Conservation (phyloP, 805 yeast genomes). For the Saccharomycopsis vini region DNA sequence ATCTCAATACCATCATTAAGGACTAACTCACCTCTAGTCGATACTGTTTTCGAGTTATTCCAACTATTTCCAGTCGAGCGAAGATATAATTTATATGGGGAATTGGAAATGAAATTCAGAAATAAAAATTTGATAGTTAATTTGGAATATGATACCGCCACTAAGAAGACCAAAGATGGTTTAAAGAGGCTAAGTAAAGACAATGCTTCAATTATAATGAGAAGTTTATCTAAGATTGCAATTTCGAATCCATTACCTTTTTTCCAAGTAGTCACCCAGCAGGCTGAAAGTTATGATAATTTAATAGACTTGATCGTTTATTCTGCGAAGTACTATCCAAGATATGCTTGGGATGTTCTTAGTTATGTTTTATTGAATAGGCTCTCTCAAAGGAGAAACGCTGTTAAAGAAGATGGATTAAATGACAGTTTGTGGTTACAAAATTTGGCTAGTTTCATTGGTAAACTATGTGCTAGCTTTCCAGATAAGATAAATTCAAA, state of each 20-base stretch:
- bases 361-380: constrained; percentile 66
- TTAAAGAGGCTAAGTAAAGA: constrained; percentile 77
- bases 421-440: constrained; percentile 80
- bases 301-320: constrained; percentile 69
- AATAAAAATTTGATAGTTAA: constrained; percentile 50
- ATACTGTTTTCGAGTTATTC: constrained; percentile 51
- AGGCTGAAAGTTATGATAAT: constrained; percentile 88
- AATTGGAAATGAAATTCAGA: constrained; percentile 48
- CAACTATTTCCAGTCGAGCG: constrained; percentile 46
- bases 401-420: constrained; percentile 70
- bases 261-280: constrained; percentile 60
- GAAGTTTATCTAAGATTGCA: constrained; percentile 61
- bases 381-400: constrained; percentile 57
- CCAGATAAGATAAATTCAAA: constrained; percentile 45
- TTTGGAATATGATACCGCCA: constrained; percentile 55
- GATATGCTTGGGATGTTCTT: constrained; percentile 77
- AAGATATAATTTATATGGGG: constrained; percentile 76
- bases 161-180: constrained; percentile 67
- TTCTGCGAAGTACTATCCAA: constrained; percentile 66
- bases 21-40: constrained; percentile 50
- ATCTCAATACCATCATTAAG: constrained; percentile 50
- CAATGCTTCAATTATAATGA: constrained; percentile 63
- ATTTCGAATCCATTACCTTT: constrained; percentile 75
- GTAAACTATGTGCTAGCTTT: constrained; percentile 53
- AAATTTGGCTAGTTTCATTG: constrained; percentile 70